Evolutionary conservation across 129 eudicot species (phyloP).

Genomic region (Centrapalus pauciflorus): DNA sequence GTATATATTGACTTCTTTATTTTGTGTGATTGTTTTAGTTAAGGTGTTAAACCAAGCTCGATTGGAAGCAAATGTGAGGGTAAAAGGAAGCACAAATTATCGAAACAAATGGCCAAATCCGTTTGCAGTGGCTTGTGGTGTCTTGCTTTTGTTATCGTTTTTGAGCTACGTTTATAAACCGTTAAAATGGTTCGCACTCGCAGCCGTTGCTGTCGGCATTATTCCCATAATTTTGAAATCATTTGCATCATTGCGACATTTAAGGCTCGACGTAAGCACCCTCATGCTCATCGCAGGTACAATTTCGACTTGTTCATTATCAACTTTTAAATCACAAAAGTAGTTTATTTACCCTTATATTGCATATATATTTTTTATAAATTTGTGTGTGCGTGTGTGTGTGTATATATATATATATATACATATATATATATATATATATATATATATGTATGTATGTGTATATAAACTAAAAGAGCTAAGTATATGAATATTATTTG

Average conservation of each 20-base stretch:
- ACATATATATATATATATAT: no score
- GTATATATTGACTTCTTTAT: background rate
- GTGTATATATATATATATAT: no score
- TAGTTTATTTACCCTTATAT: no score
- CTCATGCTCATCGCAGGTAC: slow-evolving; percentile 77
- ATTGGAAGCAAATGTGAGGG: slow-evolving; percentile 65
- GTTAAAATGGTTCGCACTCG: slow-evolving; percentile 60
- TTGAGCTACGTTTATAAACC: slow-evolving; percentile 54
- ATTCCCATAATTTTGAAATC: slow-evolving; percentile 51
- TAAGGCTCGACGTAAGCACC: slow-evolving; percentile 57
- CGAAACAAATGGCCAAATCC: slow-evolving; percentile 83
- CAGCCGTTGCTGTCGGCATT: slow-evolving; percentile 58
- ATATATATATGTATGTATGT: no score
- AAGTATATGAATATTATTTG: no score
- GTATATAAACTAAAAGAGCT: no score
- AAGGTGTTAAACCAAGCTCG: slow-evolving; percentile 75
- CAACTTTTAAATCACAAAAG: no score
- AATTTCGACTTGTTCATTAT: background rate
- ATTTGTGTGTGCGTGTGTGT: no score
- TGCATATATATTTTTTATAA: no score
- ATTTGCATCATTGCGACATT: slow-evolving; percentile 38
- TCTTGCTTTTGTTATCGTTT: slow-evolving; percentile 51
- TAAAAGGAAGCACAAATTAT: slow-evolving; percentile 33
- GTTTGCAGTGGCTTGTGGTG: slow-evolving; percentile 51
- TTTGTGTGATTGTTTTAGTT: slow-evolving; percentile 26